Percentiles rank a stretch among this genome's conserved stretches.
Conservation (phyloP, 2,329 filamentous ascomycete genomes). For the Coniochaeta sp. region DNA sequence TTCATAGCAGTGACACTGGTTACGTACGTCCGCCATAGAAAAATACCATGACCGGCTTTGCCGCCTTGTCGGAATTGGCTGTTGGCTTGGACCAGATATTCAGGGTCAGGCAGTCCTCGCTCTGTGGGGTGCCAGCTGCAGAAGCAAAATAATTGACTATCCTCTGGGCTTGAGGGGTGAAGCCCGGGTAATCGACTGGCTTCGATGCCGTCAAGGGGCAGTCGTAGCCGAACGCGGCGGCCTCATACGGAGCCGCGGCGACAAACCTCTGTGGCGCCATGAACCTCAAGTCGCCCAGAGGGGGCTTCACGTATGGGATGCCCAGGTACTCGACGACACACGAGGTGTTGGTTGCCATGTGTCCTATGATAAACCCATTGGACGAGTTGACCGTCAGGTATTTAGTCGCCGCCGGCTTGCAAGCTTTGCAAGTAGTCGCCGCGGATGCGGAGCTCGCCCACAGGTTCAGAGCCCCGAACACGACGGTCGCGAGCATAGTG, state of each 20-base stretch:
- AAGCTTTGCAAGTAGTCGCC: not conserved
- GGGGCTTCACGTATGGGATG: slow-evolving; percentile 18
- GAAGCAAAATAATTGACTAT: slow-evolving; percentile 17
- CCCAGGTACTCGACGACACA: slow-evolving; percentile 28
- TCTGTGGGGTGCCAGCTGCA: slow-evolving; percentile 16
- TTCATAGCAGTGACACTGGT: too few species aligned
- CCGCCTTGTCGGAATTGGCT: slow-evolving; percentile 6
- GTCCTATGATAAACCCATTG: slow-evolving; percentile 25
- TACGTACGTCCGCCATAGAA: slow-evolving; percentile 25
- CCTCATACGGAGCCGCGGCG: slow-evolving; percentile 8
- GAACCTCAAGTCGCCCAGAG: slow-evolving; percentile 15
- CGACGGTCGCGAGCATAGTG: not conserved
- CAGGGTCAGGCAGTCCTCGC: slow-evolving; percentile 28
- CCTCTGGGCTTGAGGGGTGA: slow-evolving; percentile 21
- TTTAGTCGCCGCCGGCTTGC: not conserved
- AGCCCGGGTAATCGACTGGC: slow-evolving; percentile 16
- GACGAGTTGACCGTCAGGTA: slow-evolving; percentile 20
- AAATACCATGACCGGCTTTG: slow-evolving; percentile 27
- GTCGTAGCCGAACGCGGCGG: slow-evolving; percentile 18
- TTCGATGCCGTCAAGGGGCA: slow-evolving; percentile 17
- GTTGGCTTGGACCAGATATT: slow-evolving; percentile 28
- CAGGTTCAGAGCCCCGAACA: slow-evolving; percentile 1
- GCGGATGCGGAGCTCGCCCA: not conserved
- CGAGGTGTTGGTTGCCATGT: slow-evolving; percentile 17
- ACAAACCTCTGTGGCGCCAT: slow-evolving; percentile 14